phyloP scores from a whole-genome alignment of 306 rosid species.

The Dicorynia guianensis region DNA sequence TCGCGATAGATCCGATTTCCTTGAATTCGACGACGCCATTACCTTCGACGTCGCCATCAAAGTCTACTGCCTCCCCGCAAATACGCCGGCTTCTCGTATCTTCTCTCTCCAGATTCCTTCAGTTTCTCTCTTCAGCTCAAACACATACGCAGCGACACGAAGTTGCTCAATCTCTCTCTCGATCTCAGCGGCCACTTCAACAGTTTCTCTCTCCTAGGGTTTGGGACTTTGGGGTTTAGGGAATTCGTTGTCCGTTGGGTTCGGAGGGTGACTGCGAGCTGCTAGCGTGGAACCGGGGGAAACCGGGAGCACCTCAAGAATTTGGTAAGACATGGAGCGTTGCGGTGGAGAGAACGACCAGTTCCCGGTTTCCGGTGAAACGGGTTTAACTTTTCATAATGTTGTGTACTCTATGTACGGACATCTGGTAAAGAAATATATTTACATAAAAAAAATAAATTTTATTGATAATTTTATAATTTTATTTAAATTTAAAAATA shows the following conservation, averaged over 20 bases:
- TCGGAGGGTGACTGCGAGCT: background rate
- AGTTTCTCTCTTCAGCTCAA: background rate
- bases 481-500: too few relatives aligned
- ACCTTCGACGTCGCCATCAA: conserved; percentile 68
- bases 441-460: too few relatives aligned
- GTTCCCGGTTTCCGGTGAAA: too few relatives aligned
- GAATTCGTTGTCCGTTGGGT: conserved; percentile 1
- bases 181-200: background rate
- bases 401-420: too few relatives aligned
- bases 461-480: too few relatives aligned
- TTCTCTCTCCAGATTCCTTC: background rate
- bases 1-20: conserved; percentile 65
- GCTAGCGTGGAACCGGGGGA: background rate
- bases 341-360: too few relatives aligned
- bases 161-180: background rate
- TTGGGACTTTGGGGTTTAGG: background rate
- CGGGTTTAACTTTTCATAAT: too few relatives aligned
- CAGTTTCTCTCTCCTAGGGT: conserved; percentile 32
- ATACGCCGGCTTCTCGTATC: conserved; percentile 18
- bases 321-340: too few relatives aligned
- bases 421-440: too few relatives aligned
- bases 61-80: conserved; percentile 22
- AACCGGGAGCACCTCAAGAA: background rate
- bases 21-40: conserved; percentile 62
- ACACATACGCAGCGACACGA: background rate